Conservation (phyloP, 495 filamentous ascomycete species). For the Lophium mytilinum region DNA sequence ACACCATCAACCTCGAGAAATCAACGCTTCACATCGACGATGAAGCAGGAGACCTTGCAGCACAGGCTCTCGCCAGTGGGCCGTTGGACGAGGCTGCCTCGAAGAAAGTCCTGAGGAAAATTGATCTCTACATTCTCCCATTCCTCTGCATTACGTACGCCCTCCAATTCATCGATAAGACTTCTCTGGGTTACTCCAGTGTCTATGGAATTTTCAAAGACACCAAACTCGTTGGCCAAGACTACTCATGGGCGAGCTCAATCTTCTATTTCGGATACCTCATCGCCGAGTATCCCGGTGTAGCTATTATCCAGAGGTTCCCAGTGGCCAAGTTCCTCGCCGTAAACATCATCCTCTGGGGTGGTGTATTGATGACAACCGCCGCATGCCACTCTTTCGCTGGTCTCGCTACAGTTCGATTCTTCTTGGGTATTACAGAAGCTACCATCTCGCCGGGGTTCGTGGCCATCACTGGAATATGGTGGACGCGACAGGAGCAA, state of each 20-base stretch:
- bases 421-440: constrained; percentile 21
- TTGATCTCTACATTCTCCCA: constrained; percentile 11
- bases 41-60: no score
- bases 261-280: constrained; percentile 16
- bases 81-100: no score
- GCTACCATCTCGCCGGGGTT: constrained; percentile 14
- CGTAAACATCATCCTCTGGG: constrained; percentile 22
- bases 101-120: not conserved
- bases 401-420: constrained; percentile 13
- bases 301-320: constrained; percentile 18
- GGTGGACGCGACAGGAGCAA: constrained; percentile 20
- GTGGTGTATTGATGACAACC: constrained; percentile 8
- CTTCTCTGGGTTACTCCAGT: constrained; percentile 21
- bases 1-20: no score
- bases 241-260: constrained; percentile 9
- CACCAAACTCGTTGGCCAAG: constrained; percentile 14
- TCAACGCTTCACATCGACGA: no score
- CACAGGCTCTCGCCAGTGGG: no score
- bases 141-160: constrained; percentile 22
- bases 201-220: constrained; percentile 22
- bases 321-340: constrained; percentile 19
- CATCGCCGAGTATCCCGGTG: not conserved
- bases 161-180: constrained; percentile 29
- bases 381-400: constrained; percentile 20
- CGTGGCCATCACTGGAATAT: constrained; percentile 21